A percentile compares a stretch with the other conserved stretches of the same genome.
phyloP scores from a whole-genome alignment of 495 filamentous ascomycete genomes.

The Hyaloscypha hepaticicola region DNA sequence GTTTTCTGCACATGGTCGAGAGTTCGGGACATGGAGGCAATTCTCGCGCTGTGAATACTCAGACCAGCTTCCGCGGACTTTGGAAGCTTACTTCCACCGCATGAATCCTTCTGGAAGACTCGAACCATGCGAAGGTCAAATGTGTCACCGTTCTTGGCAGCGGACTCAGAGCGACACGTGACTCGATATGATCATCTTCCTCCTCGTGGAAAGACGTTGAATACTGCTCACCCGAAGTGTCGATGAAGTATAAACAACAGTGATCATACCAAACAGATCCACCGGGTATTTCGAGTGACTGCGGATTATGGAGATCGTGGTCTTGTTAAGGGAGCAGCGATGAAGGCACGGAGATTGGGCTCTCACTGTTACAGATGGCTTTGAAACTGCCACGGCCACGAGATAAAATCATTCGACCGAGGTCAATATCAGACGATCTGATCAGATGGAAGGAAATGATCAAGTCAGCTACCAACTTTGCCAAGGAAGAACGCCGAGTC shows the following conservation, averaged over 20 bases:
- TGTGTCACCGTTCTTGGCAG: neutral
- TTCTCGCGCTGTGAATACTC: neutral
- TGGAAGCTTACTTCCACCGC: neutral
- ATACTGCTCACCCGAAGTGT: neutral
- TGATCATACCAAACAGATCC: conserved; percentile 17
- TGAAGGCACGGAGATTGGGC: neutral
- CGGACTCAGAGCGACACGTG: neutral
- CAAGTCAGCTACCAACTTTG: neutral
- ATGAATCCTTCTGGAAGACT: conserved; percentile 2
- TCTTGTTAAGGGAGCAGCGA: neutral
- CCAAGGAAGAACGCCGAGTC: neutral
- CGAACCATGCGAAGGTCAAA: neutral
- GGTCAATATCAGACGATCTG: neutral
- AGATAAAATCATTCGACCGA: neutral
- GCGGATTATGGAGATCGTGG: neutral
- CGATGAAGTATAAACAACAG: conserved; percentile 15
- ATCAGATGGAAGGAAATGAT: neutral
- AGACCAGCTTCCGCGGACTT: neutral
- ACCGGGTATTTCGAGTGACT: neutral
- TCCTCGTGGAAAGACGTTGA: neutral
- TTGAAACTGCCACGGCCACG: conserved; percentile 5
- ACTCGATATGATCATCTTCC: neutral
- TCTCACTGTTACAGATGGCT: conserved; percentile 1
- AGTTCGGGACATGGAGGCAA: neutral
- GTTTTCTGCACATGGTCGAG: neutral